Base-by-base conservation (phyloP, 352 stramenopile species). In the Phytophthora capsici region DNA sequence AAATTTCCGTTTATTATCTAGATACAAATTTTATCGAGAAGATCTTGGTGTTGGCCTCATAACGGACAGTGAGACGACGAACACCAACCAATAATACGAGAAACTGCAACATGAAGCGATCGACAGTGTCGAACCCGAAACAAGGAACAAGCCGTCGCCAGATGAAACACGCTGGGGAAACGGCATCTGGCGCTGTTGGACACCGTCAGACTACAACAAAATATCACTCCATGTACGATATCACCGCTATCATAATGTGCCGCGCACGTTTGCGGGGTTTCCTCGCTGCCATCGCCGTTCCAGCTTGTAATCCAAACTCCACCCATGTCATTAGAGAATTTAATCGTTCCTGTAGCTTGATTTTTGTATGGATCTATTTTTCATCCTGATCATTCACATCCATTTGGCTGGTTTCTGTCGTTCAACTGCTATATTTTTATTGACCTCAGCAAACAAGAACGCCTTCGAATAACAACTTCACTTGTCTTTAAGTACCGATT, bases 311-410 rank as follows among this genome's bases (percentile, higher is more conserved):
- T 34, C 9, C 28, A 12, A 34, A 9, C 28, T 32, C 28, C 17
- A 41, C 34, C 41, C 17, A 48, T n/a, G n/a, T 32, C 19, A 20
- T 7, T 19, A 41, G 36, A 41, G 36, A n/a, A 41, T 51, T 26
- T 47, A 47, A 38, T 23, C 28, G 4, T 47, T 28, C 17, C 4
- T 14, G n/a, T 40, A 19, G 38, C 54, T 63, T 57, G 45, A 63
- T 63, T 57, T 62, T 48, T 48, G 43, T 32, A 53, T 32, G 40
- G 17, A 53, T 22, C 43, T 26, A 55, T 38, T 40, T 46, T 63
- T 56, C 36, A 12, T 7, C 20, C 13, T 41, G 30, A 38, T 30
- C 22, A 38, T 28, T 37, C 43, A 23, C 26, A 62, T 26, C 30
- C 6, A 13, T 34, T 34, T 34, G 28, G 28, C 28, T 14, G 28